Evolutionary conservation across 2,329 filamentous ascomycete species (phyloP).

Genomic region (Pseudocercospora musae): DNA sequence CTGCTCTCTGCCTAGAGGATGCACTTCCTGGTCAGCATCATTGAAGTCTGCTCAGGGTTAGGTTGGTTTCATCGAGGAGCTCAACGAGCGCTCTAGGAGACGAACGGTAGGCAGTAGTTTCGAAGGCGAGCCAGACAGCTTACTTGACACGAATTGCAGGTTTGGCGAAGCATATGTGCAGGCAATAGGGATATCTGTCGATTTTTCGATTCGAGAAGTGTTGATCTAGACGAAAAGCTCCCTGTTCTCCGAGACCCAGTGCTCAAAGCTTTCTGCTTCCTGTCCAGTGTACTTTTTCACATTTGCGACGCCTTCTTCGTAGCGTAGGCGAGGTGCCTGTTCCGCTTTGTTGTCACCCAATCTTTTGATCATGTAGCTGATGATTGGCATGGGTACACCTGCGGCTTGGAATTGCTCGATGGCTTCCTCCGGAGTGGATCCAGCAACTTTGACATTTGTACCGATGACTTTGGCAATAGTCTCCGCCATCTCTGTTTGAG

Average conservation of each 20-base stretch:
- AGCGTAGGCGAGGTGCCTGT: slow-evolving; percentile 1
- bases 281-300: slow-evolving; percentile 35
- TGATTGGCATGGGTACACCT: slow-evolving; percentile 14
- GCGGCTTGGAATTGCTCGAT: slow-evolving; percentile 1
- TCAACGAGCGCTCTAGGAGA: no score
- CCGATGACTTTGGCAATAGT: slow-evolving; percentile 35
- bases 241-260: slow-evolving; percentile 37
- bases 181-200: no score
- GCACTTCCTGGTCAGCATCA: no score
- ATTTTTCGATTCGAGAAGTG: no score
- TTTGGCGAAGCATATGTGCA: no score
- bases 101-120: no score
- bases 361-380: slow-evolving; percentile 19
- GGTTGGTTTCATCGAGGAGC: no score
- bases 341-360: slow-evolving; percentile 8
- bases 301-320: slow-evolving; percentile 29
- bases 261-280: slow-evolving; percentile 31
- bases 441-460: slow-evolving; percentile 33
- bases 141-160: no score
- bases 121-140: no score
- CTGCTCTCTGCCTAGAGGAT: no score
- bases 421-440: slow-evolving; percentile 25
- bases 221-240: slow-evolving; percentile 12
- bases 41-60: no score
- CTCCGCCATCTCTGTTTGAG: slow-evolving; percentile 30